These are phyloP conservation scores for Suillus cothurnatus DNA, from an alignment of 768 basidiomycete genomes.

Conservation along the genomic window DNA sequence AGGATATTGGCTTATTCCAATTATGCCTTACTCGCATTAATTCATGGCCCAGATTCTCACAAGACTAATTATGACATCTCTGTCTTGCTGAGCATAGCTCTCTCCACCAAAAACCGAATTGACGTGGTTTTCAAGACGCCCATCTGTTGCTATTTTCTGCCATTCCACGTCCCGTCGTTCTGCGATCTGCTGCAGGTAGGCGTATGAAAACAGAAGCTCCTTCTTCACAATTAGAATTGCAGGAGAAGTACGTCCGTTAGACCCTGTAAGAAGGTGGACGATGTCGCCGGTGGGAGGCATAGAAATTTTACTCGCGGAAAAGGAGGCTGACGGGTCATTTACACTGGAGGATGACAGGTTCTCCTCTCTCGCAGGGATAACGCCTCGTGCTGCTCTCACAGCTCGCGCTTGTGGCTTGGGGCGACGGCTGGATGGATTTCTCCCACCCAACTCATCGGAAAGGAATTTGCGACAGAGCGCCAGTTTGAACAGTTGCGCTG, in stretches of 20 bases:
- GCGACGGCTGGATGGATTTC: slow-evolving; percentile 24
- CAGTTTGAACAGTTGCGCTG: slow-evolving; percentile 44
- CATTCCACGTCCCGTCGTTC: slow-evolving; percentile 38
- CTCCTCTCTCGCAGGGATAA: neutral
- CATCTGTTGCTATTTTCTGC: slow-evolving; percentile 29
- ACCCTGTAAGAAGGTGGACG: slow-evolving; percentile 32
- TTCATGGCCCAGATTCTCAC: slow-evolving; percentile 11
- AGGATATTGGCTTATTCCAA: neutral
- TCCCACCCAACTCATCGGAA: slow-evolving; percentile 22
- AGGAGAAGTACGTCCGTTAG: slow-evolving; percentile 19
- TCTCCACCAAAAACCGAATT: slow-evolving; percentile 27
- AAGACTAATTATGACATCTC: slow-evolving; percentile 3
- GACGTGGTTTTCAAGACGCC: slow-evolving; percentile 27
- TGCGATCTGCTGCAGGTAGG: slow-evolving; percentile 33
- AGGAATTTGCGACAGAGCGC: slow-evolving; percentile 44
- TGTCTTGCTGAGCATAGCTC: slow-evolving; percentile 4
- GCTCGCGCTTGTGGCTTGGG: slow-evolving; percentile 37
- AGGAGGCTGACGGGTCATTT: slow-evolving; percentile 17
- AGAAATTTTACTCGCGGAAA: slow-evolving; percentile 30
- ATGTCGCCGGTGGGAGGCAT: slow-evolving; percentile 13
- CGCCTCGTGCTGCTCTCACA: slow-evolving; percentile 19
- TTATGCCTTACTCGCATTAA: slow-evolving; percentile 5
- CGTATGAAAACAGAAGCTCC: slow-evolving; percentile 41
- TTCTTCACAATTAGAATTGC: slow-evolving; percentile 37
- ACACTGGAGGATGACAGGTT: neutral